Percentiles rank a stretch among this genome's conserved stretches.
Conservation (phyloP, 306 rosid species). For the Morella rubra region DNA sequence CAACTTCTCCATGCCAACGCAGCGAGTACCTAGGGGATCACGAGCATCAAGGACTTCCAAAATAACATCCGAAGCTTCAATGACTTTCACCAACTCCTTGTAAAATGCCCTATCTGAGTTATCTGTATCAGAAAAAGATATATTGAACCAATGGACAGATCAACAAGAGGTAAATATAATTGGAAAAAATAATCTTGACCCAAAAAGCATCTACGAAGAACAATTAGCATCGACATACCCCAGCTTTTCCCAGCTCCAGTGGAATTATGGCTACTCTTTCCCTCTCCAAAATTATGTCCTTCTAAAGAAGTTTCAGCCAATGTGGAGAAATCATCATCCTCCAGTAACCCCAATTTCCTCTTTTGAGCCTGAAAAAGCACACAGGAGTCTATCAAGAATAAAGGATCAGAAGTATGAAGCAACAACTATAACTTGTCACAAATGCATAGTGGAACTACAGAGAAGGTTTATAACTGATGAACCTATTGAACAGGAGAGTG, state of each 20-base stretch:
- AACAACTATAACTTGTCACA: conserved; percentile 6
- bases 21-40: conserved; percentile 94
- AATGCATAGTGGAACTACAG: not conserved
- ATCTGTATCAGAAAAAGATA: conserved; percentile 32
- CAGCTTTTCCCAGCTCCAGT: conserved; percentile 33
- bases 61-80: conserved; percentile 91
- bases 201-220: conserved; percentile 6
- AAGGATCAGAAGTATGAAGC: not conserved
- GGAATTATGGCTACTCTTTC: conserved; percentile 24
- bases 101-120: conserved; percentile 77
- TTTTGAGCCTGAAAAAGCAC: conserved; percentile 66
- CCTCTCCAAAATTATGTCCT: conserved; percentile 22
- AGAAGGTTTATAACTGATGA: not conserved
- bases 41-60: conserved; percentile 98
- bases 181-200: not conserved
- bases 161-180: not conserved
- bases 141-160: not conserved
- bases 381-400: not conserved
- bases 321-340: conserved; percentile 45
- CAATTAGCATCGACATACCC: conserved; percentile 41
- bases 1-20: conserved; percentile 81
- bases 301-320: conserved; percentile 21
- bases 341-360: conserved; percentile 78
- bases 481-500: not conserved
- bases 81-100: conserved; percentile 83